Percentiles rank a stretch among this genome's conserved stretches.
Conservation (phyloP, 192 early-diverging fungal genomes). For the Podila epicladia region DNA sequence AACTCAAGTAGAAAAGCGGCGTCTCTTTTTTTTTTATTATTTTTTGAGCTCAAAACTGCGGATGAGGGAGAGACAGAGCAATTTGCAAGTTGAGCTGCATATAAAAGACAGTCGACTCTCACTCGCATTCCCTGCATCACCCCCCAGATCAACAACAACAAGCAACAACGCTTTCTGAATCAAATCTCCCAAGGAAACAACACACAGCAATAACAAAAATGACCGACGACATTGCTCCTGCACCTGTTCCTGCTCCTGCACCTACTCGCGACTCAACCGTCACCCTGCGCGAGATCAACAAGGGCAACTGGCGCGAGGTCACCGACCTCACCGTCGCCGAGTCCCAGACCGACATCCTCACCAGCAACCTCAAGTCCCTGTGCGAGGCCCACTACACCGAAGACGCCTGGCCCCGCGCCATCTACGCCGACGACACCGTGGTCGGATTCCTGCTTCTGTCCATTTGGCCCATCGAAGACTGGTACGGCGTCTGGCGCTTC, state of each 20-base stretch:
- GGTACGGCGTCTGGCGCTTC: slow-evolving; percentile 16
- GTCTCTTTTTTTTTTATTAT: too few relatives aligned
- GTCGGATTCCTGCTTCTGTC: slow-evolving; percentile 20
- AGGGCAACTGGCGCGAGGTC: slow-evolving; percentile 15
- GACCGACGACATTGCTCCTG: too few relatives aligned
- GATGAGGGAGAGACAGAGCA: too few relatives aligned
- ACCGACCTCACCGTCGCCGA: slow-evolving; percentile 1
- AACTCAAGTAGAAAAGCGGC: too few relatives aligned
- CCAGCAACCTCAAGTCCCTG: slow-evolving; percentile 7
- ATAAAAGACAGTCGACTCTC: too few relatives aligned
- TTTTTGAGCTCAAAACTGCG: too few relatives aligned
- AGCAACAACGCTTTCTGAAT: too few relatives aligned
- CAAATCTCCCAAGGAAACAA: too few relatives aligned
- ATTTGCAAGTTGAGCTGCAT: too few relatives aligned
- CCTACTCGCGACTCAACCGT: slow-evolving; percentile 10
- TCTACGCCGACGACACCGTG: slow-evolving; percentile 12
- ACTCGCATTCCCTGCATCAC: too few relatives aligned
- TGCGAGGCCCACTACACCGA: slow-evolving; percentile 18
- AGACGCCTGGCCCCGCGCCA: slow-evolving; percentile 14
- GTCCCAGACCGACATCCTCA: not conserved
- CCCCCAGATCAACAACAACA: too few relatives aligned
- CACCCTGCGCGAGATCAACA: slow-evolving; percentile 11
- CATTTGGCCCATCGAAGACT: slow-evolving; percentile 7
- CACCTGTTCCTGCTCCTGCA: not conserved
- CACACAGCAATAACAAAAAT: too few relatives aligned